A percentile compares a stretch with the other conserved stretches of the same genome.
Conservation (phyloP, 768 basidiomycete genomes). For the Pulveroboletus frians region DNA sequence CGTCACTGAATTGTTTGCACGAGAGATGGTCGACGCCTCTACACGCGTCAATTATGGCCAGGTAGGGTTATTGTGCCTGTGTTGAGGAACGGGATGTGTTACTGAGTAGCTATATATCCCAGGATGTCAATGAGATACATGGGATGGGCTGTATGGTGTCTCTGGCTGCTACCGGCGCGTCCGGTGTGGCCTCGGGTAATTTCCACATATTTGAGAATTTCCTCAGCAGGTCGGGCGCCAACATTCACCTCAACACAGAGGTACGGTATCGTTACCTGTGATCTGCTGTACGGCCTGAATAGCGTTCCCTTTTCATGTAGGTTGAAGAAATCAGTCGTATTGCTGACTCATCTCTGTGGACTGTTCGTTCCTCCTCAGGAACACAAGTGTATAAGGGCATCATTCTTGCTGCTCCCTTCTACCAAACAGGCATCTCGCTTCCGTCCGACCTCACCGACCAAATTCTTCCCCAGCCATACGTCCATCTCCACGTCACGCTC, state of each 20-base stretch:
- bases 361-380: slow-evolving; percentile 45
- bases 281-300: neutral
- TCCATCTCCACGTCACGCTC: slow-evolving; percentile 84
- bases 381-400: slow-evolving; percentile 60
- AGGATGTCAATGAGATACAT: slow-evolving; percentile 71
- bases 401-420: slow-evolving; percentile 84
- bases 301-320: slow-evolving; percentile 26
- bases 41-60: slow-evolving; percentile 85
- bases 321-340: slow-evolving; percentile 48
- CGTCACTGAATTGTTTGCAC: slow-evolving; percentile 53
- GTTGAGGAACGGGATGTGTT: neutral
- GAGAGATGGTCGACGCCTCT: slow-evolving; percentile 74
- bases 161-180: slow-evolving; percentile 67
- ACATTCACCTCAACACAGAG: slow-evolving; percentile 62
- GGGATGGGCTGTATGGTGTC: slow-evolving; percentile 68
- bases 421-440: slow-evolving; percentile 56
- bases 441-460: slow-evolving; percentile 43
- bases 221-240: slow-evolving; percentile 62
- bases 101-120: slow-evolving; percentile 1
- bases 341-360: slow-evolving; percentile 47
- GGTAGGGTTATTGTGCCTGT: slow-evolving; percentile 31
- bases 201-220: slow-evolving; percentile 82
- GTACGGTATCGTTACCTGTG: slow-evolving; percentile 33
- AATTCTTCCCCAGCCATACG: slow-evolving; percentile 70
- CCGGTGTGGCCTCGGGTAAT: slow-evolving; percentile 72